Percentiles rank a stretch among this genome's conserved stretches.
Evolutionary conservation across 2,329 filamentous ascomycete genomes (phyloP).

Genomic region (Trichophyton simii): DNA sequence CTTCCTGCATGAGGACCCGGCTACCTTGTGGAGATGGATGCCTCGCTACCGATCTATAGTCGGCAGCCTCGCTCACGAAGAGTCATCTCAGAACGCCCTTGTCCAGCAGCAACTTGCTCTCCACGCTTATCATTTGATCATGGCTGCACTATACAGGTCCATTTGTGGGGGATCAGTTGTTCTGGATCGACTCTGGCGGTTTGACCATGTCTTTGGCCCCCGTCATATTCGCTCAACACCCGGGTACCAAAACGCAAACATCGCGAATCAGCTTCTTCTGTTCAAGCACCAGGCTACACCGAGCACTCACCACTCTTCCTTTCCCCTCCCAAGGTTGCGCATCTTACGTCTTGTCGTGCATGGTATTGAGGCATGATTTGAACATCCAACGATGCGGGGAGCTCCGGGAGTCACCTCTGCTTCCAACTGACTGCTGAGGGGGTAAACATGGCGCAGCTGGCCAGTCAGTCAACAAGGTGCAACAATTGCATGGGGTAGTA

Average conservation of each 20-base stretch:
- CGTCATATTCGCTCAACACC: not conserved
- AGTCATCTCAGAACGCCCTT: not conserved
- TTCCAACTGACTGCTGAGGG: not conserved
- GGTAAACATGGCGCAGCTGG: not conserved
- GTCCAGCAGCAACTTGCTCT: not conserved
- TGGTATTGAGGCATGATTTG: not conserved
- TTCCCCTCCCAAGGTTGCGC: not conserved
- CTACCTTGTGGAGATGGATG: not conserved
- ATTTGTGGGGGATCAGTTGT: not conserved
- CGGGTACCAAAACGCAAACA: not conserved
- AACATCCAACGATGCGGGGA: not conserved
- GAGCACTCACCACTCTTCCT: not conserved
- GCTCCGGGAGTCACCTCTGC: not conserved
- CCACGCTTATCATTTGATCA: not conserved
- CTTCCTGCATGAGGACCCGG: not conserved
- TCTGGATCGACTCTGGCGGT: not conserved
- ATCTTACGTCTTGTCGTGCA: not conserved
- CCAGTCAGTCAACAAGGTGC: no score
- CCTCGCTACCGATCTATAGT: not conserved
- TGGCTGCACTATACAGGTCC: not conserved
- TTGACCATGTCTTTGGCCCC: not conserved
- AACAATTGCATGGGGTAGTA: no score
- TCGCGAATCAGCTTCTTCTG: not conserved
- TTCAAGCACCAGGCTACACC: not conserved
- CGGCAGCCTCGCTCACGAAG: not conserved